Evolutionary conservation across 257 asterid species (phyloP).

Genomic region (Petrea volubilis): DNA sequence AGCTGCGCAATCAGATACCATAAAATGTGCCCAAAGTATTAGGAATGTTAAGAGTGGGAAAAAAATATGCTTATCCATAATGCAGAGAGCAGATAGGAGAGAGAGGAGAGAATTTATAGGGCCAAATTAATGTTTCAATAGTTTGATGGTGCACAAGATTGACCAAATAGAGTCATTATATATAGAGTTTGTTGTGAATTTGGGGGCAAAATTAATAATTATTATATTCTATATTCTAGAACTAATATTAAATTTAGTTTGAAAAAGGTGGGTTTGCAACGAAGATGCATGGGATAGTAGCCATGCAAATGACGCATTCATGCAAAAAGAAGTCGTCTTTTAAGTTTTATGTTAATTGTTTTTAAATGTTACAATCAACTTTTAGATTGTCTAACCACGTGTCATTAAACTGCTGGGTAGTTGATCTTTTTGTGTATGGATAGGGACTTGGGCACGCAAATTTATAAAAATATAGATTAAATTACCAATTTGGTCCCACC

Average conservation of each 20-base stretch:
- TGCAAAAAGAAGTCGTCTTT: neutral
- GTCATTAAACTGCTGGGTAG: neutral
- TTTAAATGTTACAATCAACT: neutral
- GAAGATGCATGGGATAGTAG: neutral
- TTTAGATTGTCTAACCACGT: neutral
- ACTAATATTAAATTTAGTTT: too few species aligned
- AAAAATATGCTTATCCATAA: constrained; percentile 26
- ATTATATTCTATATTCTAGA: too few species aligned
- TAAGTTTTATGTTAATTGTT: neutral
- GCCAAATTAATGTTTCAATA: neutral
- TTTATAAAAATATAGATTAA: too few species aligned
- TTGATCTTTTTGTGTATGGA: neutral
- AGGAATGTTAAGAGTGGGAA: constrained; percentile 9
- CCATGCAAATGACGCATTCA: neutral
- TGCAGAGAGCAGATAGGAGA: neutral
- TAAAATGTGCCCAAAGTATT: neutral
- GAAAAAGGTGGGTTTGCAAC: too few species aligned
- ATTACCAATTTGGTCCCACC: too few species aligned
- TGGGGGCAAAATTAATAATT: neutral
- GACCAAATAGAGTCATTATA: constrained; percentile 9
- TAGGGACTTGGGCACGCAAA: neutral
- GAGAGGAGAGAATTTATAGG: neutral
- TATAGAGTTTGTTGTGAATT: constrained; percentile 21
- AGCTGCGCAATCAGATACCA: constrained; percentile 15
- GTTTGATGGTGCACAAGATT: neutral